Evolutionary conservation across 805 yeast species (phyloP).

Genomic region (Jamesozyma gamospora): DNA sequence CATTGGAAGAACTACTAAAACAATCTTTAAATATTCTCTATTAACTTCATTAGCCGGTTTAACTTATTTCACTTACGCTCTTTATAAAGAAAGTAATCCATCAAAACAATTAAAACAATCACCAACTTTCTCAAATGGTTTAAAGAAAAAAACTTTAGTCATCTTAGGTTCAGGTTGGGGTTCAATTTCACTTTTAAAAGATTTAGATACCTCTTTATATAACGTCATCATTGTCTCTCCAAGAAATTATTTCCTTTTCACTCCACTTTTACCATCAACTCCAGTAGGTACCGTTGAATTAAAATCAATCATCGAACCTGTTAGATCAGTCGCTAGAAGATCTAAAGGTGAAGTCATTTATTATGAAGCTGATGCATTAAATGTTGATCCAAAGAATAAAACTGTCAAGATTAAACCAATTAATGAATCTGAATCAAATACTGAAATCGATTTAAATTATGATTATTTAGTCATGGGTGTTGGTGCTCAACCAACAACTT

Average conservation of each 20-base stretch:
- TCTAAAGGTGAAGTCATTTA: constrained; percentile 68
- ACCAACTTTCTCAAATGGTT: constrained; percentile 39
- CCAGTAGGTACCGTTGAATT: constrained; percentile 88
- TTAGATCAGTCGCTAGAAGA: constrained; percentile 75
- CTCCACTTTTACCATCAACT: constrained; percentile 90
- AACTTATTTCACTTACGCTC: constrained; percentile 52
- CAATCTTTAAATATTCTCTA: constrained; percentile 36
- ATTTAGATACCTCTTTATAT: constrained; percentile 75
- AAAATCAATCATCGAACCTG: constrained; percentile 90
- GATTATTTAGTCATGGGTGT: constrained; percentile 88
- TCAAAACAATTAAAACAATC: constrained; percentile 50
- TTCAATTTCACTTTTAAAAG: constrained; percentile 71
- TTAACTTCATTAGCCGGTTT: constrained; percentile 35
- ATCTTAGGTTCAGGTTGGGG: constrained; percentile 94
- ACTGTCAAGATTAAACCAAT: constrained; percentile 51
- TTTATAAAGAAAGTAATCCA: constrained; percentile 56
- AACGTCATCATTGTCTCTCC: constrained; percentile 89
- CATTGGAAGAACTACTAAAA: constrained; percentile 8
- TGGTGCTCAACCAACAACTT: constrained; percentile 91
- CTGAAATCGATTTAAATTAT: constrained; percentile 38
- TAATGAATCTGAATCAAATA: constrained; percentile 39
- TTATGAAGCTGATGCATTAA: constrained; percentile 84
- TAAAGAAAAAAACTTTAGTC: constrained; percentile 41
- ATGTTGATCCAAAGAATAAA: constrained; percentile 64
- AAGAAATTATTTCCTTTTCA: constrained; percentile 88